These are phyloP conservation scores for Silene noctiflora DNA, from an alignment of 179 eudicot genomes.

Conservation along the genomic window DNA sequence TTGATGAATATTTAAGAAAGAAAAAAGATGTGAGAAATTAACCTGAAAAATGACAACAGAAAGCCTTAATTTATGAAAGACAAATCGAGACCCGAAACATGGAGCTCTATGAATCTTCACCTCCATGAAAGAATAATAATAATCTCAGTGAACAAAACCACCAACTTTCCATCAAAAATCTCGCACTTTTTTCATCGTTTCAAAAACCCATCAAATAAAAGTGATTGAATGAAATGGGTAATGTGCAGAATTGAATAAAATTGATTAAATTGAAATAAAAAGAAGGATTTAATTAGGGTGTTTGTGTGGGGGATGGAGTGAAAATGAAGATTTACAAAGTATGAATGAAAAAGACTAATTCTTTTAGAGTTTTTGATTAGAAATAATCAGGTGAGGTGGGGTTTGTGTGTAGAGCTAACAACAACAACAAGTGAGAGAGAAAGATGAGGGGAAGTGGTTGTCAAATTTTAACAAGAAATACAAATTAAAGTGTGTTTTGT, in stretches of 20 bases:
- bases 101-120: too few relatives aligned
- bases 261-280: neutral
- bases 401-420: conserved; percentile 25
- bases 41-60: conserved; percentile 44
- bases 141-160: neutral
- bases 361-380: neutral
- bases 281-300: neutral
- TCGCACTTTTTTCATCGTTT: conserved; percentile 41
- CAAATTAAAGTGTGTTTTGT: neutral
- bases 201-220: conserved; percentile 21
- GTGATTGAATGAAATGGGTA: conserved; percentile 2
- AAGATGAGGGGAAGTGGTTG: neutral
- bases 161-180: conserved; percentile 34
- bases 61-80: too few relatives aligned
- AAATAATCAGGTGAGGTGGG: conserved; percentile 22
- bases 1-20: too few relatives aligned
- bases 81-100: too few relatives aligned
- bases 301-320: conserved; percentile 17
- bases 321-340: conserved; percentile 16
- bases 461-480: neutral
- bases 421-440: conserved; percentile 16
- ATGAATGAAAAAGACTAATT: conserved; percentile 11
- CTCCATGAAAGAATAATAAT: too few relatives aligned
- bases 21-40: conserved; percentile 6
- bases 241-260: conserved; percentile 8